These are phyloP conservation scores for Dioszegia hungarica DNA, from an alignment of 768 basidiomycete genomes.

Conservation along the genomic window DNA sequence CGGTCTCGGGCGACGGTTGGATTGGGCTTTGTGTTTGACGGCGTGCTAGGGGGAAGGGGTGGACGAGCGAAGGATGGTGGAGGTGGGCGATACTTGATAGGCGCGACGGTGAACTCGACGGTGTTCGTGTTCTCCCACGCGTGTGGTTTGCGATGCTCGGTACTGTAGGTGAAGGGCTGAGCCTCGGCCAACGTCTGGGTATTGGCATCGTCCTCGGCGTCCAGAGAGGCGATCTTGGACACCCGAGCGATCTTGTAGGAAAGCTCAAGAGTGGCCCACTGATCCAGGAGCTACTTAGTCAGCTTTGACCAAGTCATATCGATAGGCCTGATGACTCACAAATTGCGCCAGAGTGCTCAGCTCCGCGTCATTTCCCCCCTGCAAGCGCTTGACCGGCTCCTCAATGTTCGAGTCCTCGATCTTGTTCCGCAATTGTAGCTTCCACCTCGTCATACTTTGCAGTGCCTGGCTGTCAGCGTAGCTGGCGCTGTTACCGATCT, in stretches of 20 bases:
- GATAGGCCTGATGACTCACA: constrained; percentile 51
- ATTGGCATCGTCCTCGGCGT: constrained; percentile 40
- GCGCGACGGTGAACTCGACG: constrained; percentile 31
- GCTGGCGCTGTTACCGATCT: too few relatives aligned
- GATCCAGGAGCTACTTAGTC: constrained; percentile 60
- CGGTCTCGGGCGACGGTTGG: constrained; percentile 19
- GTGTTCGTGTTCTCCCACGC: constrained; percentile 31
- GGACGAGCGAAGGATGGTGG: constrained; percentile 29
- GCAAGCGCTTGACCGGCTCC: constrained; percentile 58
- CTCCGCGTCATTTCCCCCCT: constrained; percentile 57
- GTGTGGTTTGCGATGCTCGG: constrained; percentile 19
- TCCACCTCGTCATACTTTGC: constrained; percentile 58
- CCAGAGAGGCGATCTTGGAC: constrained; percentile 31
- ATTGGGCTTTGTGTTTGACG: constrained; percentile 11
- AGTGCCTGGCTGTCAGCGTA: constrained; percentile 47
- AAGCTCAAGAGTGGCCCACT: constrained; percentile 67
- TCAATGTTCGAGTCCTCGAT: constrained; percentile 77
- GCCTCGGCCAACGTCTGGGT: constrained; percentile 42
- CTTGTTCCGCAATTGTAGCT: constrained; percentile 79
- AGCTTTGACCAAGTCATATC: not conserved
- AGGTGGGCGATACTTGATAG: constrained; percentile 30
- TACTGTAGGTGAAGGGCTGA: not conserved
- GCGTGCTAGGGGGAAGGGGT: constrained; percentile 15
- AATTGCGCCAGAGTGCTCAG: constrained; percentile 61
- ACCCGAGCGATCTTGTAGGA: constrained; percentile 40